Evolutionary conservation across 768 basidiomycete genomes (phyloP), one percentile per base, ranked within the genome.

Genomic region (Panellus pusillus): DNA sequence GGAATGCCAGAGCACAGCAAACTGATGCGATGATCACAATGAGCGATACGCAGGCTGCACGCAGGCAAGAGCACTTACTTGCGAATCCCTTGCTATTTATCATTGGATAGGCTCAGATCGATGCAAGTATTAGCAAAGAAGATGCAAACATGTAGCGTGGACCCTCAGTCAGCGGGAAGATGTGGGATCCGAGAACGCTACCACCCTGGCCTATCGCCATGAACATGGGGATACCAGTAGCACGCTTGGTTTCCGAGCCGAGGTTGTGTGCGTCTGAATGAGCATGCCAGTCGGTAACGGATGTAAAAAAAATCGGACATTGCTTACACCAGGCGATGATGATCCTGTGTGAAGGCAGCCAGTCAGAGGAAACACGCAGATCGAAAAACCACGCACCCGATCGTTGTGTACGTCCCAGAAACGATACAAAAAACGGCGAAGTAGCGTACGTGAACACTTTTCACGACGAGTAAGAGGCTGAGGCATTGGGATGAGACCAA

Each of bases 151-250:
- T 79, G 58, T 89, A 91, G 36, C 70, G 69, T 1, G 89, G 89
- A 0, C 81, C 80, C 36, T 89, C 81, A 0, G 76, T 74, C 14
- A 76, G 70, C 0, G 87, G 89, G 67, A 82, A 90, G 12, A 91
- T 70, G 54, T 89, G 86, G 0, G 87, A 79, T n/a, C 87, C 88
- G n/a, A 88, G 73, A 43, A 89, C 70, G 55, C 87, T 87, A 12
- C 87, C 89, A 46, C 86, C 82, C 63, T 91, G 89, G 0, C 89
- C 89, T 35, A 91, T 88, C 11, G 86, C 79, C 83, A 89, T 89
- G 64, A 89, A 89, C 70, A 87, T 77, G 9, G 87, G 86, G 29
- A 89, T 85, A 0, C 88, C 88, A 0, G 87, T 81, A 0, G 89
- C 88, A 50, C 80, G 82, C 68, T 91, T 89, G 0, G 84, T 83